Conservation (phyloP, 2,329 filamentous ascomycete species). For the Pezicula carpinea region DNA sequence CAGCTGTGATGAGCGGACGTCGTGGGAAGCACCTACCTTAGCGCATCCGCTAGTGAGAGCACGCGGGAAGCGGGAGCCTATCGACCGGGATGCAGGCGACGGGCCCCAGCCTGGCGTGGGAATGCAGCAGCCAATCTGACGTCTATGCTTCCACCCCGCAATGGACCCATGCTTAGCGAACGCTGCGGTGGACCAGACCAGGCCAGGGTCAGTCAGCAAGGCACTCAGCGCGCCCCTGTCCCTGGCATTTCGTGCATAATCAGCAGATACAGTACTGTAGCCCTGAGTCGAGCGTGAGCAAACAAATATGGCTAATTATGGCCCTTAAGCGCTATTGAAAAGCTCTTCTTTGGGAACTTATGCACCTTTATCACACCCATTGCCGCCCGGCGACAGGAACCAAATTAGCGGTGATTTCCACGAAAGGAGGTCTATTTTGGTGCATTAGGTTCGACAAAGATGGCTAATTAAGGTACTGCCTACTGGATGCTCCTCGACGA, state of each 20-base stretch:
- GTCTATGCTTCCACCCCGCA: neutral
- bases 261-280: constrained; percentile 8
- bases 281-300: neutral
- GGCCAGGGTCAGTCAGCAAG: neutral
- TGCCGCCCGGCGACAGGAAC: neutral
- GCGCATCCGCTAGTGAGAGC: constrained; percentile 1
- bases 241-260: constrained; percentile 16
- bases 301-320: constrained; percentile 6
- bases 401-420: neutral
- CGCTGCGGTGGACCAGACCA: constrained; percentile 1
- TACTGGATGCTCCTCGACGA: too few relatives aligned
- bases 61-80: constrained; percentile 10
- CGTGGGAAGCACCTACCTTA: neutral
- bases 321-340: neutral
- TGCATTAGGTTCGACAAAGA: neutral
- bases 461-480: constrained; percentile 3
- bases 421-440: neutral
- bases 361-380: constrained; percentile 1
- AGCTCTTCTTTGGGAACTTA: neutral
- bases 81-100: neutral
- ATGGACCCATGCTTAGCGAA: constrained; percentile 1
- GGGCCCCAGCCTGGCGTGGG: neutral
- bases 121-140: constrained; percentile 5
- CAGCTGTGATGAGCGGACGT: neutral
- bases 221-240: neutral